Percentiles rank a stretch among this genome's conserved stretches.
Conservation (phyloP, 2,329 filamentous ascomycete species). For the Nigrospora oryzae region DNA sequence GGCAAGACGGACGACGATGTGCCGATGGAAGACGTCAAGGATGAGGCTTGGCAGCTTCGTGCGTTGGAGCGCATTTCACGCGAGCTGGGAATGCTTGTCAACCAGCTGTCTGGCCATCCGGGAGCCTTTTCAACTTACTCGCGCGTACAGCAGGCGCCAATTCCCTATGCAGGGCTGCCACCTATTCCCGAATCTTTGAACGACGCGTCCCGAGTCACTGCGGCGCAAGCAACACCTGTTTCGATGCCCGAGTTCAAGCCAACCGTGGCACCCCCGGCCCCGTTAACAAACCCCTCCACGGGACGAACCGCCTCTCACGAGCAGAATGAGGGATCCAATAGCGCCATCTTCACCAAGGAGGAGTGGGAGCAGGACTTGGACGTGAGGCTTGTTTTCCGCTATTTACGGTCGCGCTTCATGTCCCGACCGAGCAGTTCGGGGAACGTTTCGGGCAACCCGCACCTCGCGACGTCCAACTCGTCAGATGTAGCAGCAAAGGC, state of each 20-base stretch:
- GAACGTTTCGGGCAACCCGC: conserved; percentile 33
- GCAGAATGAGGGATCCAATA: conserved; percentile 9
- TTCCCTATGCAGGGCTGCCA: conserved; percentile 73
- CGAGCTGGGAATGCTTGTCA: conserved; percentile 77
- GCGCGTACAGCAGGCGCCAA: conserved; percentile 51
- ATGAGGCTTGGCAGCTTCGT: conserved; percentile 62
- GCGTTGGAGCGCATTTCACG: conserved; percentile 77
- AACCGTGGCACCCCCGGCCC: conserved; percentile 29
- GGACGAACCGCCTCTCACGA: conserved; percentile 7
- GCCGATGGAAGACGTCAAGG: conserved; percentile 21
- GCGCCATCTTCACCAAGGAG: conserved; percentile 50
- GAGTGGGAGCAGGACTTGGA: conserved; percentile 95
- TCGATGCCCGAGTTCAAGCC: conserved; percentile 38
- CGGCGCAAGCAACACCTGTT: conserved; percentile 42
- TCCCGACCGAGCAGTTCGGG: conserved; percentile 34
- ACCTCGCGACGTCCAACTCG: conserved; percentile 39
- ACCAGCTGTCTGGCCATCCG: conserved; percentile 77
- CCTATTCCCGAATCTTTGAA: conserved; percentile 46
- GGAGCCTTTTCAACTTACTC: conserved; percentile 82
- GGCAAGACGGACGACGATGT: conserved; percentile 13
- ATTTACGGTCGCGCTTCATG: conserved; percentile 69
- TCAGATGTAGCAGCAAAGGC: conserved; percentile 68
- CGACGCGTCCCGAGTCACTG: conserved; percentile 18
- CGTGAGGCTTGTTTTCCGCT: conserved; percentile 84
- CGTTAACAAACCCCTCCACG: conserved; percentile 20